These are phyloP conservation scores for Berberis vulgaris DNA, from an alignment of 164 flowering plant genomes.

Conservation along the genomic window DNA sequence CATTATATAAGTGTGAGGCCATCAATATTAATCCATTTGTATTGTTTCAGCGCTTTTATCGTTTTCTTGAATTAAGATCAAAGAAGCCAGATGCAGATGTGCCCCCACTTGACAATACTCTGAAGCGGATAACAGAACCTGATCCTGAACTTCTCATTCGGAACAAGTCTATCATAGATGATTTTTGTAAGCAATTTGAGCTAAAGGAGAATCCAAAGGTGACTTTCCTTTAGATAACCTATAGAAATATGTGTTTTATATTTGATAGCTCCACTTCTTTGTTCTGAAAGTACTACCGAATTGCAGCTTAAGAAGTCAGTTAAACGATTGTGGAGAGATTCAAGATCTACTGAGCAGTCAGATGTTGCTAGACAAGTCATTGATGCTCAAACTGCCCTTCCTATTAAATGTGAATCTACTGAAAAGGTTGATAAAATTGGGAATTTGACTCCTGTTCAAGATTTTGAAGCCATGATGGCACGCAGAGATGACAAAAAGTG, in stretches of 20 bases:
- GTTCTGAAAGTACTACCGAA: conserved; percentile 1
- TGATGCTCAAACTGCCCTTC: conserved; percentile 17
- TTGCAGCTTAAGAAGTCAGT: conserved; percentile 73
- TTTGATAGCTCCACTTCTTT: not conserved
- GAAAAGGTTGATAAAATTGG: conserved; percentile 48
- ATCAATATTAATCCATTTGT: not conserved
- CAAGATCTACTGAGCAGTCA: conserved; percentile 45
- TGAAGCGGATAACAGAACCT: conserved; percentile 69
- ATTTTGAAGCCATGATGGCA: conserved; percentile 85
- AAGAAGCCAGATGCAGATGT: conserved; percentile 67
- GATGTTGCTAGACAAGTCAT: conserved; percentile 12
- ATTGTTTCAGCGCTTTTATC: conserved; percentile 69
- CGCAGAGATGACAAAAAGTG: conserved; percentile 71
- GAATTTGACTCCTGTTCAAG: conserved; percentile 54
- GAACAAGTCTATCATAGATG: conserved; percentile 42
- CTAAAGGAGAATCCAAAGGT: conserved; percentile 85
- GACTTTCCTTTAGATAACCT: not conserved
- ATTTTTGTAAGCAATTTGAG: conserved; percentile 48
- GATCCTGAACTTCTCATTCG: conserved; percentile 57
- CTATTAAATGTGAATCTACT: conserved; percentile 18
- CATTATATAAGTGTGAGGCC: not conserved
- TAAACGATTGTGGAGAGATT: conserved; percentile 40
- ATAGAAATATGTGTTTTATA: not conserved
- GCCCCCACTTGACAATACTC: conserved; percentile 75
- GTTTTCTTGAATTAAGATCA: conserved; percentile 63